Conservation (phyloP, 129 eudicot species). For the Heracleum sosnowskyi region DNA sequence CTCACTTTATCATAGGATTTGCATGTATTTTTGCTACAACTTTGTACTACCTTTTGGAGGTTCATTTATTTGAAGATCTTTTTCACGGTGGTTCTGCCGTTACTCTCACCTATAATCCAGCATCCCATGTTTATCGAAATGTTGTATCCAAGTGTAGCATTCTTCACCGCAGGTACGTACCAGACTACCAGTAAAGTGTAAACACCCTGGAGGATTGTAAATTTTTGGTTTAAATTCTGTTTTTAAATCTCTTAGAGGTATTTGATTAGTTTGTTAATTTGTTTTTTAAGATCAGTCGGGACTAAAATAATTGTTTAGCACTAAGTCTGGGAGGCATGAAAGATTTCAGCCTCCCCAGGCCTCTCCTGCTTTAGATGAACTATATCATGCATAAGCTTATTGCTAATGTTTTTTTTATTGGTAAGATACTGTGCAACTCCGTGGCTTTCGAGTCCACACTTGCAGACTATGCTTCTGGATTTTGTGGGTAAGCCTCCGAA, state of each 20-base stretch:
- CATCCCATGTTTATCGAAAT: conserved; percentile 45
- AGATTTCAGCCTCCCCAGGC: too few relatives aligned
- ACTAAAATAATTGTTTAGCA: too few relatives aligned
- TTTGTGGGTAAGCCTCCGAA: conserved; percentile 65
- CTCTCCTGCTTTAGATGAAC: too few relatives aligned
- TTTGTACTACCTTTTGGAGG: conserved; percentile 58
- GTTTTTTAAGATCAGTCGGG: too few relatives aligned
- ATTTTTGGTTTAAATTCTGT: too few relatives aligned
- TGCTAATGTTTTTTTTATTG: background rate
- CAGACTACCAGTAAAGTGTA: too few relatives aligned
- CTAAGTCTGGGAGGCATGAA: too few relatives aligned
- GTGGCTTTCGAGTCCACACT: conserved; percentile 79
- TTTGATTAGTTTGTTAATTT: too few relatives aligned
- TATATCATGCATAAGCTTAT: background rate
- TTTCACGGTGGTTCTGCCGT: conserved; percentile 47
- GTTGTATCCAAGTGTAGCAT: conserved; percentile 63
- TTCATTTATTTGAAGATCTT: conserved; percentile 51
- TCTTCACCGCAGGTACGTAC: conserved; percentile 56
- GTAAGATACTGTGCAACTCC: conserved; percentile 67
- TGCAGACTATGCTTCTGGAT: conserved; percentile 57
- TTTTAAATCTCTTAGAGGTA: too few relatives aligned
- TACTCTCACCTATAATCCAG: conserved; percentile 47
- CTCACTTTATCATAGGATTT: conserved; percentile 29
- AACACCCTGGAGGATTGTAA: too few relatives aligned
- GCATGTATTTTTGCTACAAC: conserved; percentile 20